Percentiles rank a stretch among this genome's conserved stretches.
Evolutionary conservation across 139 green algal genomes (phyloP).

Genomic region (Ostreobium quekettii): DNA sequence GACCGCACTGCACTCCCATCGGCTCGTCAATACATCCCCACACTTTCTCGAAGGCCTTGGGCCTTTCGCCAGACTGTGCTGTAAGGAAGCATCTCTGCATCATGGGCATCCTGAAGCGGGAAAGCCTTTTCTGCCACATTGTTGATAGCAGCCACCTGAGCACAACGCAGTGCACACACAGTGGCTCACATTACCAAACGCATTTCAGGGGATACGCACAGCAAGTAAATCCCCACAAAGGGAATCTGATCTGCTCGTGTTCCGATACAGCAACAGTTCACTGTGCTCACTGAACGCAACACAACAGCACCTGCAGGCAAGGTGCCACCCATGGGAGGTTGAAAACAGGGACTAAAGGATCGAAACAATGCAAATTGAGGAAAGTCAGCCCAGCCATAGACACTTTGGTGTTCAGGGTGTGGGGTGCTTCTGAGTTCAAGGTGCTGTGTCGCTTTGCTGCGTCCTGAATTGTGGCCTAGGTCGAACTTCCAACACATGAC

Average conservation of each 20-base stretch:
- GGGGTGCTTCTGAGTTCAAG: no score
- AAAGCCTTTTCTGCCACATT: conserved; percentile 15
- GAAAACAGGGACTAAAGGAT: no score
- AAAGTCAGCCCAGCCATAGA: no score
- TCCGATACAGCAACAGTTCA: background rate
- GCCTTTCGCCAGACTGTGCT: conserved; percentile 16
- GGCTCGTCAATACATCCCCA: conserved; percentile 13
- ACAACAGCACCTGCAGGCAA: background rate
- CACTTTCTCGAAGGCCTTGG: conserved; percentile 10
- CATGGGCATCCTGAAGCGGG: conserved; percentile 1
- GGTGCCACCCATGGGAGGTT: background rate
- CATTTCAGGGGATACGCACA: background rate
- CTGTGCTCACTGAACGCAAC: background rate
- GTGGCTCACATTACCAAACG: no score
- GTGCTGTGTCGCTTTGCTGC: no score
- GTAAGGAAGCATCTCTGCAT: conserved; percentile 9
- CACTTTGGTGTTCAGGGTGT: no score
- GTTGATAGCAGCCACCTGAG: conserved; percentile 11
- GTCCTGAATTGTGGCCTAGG: no score
- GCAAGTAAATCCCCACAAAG: no score
- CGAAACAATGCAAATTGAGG: no score
- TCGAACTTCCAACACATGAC: no score
- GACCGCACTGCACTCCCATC: no score
- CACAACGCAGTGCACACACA: no score
- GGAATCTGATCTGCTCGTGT: background rate